phyloP scores from a whole-genome alignment of 495 filamentous ascomycete species.

The Neurospora sp. region DNA sequence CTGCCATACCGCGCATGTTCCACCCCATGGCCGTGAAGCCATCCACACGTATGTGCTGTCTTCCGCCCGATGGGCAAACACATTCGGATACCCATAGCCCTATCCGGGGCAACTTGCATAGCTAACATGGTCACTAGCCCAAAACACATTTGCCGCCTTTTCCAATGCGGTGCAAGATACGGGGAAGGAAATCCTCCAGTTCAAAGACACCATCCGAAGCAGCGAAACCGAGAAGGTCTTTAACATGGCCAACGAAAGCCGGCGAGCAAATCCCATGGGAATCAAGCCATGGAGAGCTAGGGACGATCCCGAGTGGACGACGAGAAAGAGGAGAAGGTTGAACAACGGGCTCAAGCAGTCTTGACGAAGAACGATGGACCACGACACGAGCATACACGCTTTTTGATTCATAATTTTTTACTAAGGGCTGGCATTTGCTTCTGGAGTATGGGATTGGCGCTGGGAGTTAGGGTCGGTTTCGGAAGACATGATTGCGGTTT shows the following conservation, averaged over 20 bases:
- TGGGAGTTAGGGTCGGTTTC: background rate
- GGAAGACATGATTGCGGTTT: background rate
- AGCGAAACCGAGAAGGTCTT: conserved; percentile 33
- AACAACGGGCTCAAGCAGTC: background rate
- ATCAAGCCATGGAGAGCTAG: conserved; percentile 40
- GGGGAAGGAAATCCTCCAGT: conserved; percentile 32
- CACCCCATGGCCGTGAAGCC: conserved; percentile 30
- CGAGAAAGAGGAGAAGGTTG: background rate
- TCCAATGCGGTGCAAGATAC: conserved; percentile 27
- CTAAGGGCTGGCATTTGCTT: background rate
- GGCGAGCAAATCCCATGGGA: conserved; percentile 33
- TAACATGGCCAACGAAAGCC: conserved; percentile 32
- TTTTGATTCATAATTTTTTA: background rate
- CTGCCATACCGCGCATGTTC: conserved; percentile 37
- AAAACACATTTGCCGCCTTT: conserved; percentile 28
- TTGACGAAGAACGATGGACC: background rate
- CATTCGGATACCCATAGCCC: background rate
- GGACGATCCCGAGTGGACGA: conserved; percentile 41
- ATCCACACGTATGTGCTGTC: conserved; percentile 24
- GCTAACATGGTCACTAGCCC: conserved; percentile 23
- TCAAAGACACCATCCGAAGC: conserved; percentile 27
- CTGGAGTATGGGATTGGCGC: background rate
- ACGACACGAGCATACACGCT: background rate
- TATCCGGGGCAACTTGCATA: background rate
- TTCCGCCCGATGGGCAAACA: background rate